A percentile compares a stretch with the other conserved stretches of the same genome.
These are phyloP conservation scores for Nasturtium officinale DNA, from an alignment of 345 rosid genomes.

Conservation along the genomic window DNA sequence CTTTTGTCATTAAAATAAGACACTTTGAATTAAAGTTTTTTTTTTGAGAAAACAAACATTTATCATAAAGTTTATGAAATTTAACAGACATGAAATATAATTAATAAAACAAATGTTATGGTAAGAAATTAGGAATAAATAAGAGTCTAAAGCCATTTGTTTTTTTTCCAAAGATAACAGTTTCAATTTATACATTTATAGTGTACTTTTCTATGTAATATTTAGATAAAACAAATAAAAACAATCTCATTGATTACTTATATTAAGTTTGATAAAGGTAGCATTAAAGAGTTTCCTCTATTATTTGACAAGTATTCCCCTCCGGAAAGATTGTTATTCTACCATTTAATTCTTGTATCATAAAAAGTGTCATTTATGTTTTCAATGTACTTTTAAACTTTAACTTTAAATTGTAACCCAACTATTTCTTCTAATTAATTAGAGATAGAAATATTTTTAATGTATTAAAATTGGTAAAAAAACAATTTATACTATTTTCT, in stretches of 20 bases:
- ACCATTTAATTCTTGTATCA: too few relatives aligned
- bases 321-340: too few relatives aligned
- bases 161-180: background rate
- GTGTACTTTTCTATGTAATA: too few relatives aligned
- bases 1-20: background rate
- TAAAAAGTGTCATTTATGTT: too few relatives aligned
- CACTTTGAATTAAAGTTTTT: background rate
- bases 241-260: background rate
- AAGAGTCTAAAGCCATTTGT: background rate
- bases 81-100: background rate
- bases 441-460: too few relatives aligned
- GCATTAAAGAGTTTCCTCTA: background rate
- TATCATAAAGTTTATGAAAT: background rate
- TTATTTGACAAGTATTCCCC: too few relatives aligned
- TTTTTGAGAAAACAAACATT: background rate
- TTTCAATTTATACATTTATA: too few relatives aligned
- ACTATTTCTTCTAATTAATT: too few relatives aligned
- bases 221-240: background rate
- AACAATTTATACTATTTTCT: too few relatives aligned
- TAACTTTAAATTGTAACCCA: too few relatives aligned
- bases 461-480: too few relatives aligned
- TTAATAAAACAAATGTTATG: background rate
- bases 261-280: background rate
- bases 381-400: too few relatives aligned
- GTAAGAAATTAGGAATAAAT: background rate